Evolutionary conservation across 108 stramenopile genomes (phyloP).

Genomic region (Schizochytrium sp.): DNA sequence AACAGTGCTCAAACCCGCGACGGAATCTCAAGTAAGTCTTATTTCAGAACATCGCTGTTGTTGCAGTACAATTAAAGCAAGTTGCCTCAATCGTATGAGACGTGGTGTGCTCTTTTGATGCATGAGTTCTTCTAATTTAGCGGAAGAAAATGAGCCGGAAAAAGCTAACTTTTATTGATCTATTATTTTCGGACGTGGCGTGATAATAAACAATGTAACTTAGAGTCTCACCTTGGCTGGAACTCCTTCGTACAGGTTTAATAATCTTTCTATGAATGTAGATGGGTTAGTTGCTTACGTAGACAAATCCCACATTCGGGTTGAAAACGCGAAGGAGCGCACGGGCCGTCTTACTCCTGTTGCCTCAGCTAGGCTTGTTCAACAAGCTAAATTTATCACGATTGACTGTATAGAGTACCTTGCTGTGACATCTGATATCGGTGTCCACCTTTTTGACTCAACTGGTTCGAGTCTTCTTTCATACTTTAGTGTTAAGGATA

Average conservation of each 20-base stretch:
- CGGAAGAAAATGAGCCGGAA: too few species aligned
- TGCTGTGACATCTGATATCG: slow-evolving; percentile 6
- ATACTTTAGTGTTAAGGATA: not conserved
- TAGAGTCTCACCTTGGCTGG: not conserved
- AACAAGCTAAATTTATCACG: not conserved
- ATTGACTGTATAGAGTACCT: slow-evolving; percentile 55
- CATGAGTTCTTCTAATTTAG: too few species aligned
- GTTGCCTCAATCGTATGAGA: too few species aligned
- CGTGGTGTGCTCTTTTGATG: too few species aligned
- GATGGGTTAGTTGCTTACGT: slow-evolving; percentile 42
- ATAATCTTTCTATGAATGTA: slow-evolving; percentile 9
- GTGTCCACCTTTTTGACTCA: slow-evolving; percentile 40
- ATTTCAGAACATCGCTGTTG: too few species aligned
- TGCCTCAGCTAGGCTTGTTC: not conserved
- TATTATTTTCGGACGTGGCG: not conserved
- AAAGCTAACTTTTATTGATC: too few species aligned
- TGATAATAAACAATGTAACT: not conserved
- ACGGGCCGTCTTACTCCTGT: slow-evolving; percentile 8
- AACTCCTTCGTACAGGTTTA: slow-evolving; percentile 33
- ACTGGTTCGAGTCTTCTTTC: not conserved
- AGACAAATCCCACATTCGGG: slow-evolving; percentile 13
- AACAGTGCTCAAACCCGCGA: too few species aligned
- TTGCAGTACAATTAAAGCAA: too few species aligned
- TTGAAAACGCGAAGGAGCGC: not conserved
- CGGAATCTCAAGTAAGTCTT: too few species aligned